These are phyloP conservation scores for Dimargaris cristalligena DNA, from an alignment of 192 early-diverging fungal species.

Conservation along the genomic window DNA sequence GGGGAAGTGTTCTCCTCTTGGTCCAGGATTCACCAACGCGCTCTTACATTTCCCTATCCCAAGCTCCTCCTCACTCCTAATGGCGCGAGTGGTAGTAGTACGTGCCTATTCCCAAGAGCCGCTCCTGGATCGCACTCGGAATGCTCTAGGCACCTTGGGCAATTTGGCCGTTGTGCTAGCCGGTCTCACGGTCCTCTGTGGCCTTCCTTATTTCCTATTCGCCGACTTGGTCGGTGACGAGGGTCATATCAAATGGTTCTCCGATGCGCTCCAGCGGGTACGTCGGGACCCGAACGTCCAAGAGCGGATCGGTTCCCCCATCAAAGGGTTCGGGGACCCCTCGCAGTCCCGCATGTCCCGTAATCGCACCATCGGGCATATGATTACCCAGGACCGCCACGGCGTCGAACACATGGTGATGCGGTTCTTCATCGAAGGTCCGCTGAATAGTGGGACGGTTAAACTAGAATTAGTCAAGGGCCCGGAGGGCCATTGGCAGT, in stretches of 20 bases:
- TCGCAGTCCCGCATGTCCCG: conserved; percentile 8
- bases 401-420: conserved; percentile 9
- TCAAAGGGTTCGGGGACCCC: conserved; percentile 10
- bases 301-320: not conserved
- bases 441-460: conserved; percentile 4
- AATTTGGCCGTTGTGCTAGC: not conserved
- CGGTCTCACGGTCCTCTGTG: conserved; percentile 1
- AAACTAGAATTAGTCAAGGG: not conserved
- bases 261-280: conserved; percentile 7
- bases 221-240: conserved; percentile 15
- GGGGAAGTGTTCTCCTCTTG: too few relatives aligned
- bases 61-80: too few relatives aligned
- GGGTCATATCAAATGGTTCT: conserved; percentile 10
- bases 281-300: conserved; percentile 1
- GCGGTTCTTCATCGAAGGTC: conserved; percentile 10
- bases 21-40: too few relatives aligned
- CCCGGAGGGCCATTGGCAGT: not conserved
- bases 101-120: too few relatives aligned
- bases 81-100: too few relatives aligned
- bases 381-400: not conserved
- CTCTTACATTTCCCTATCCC: too few relatives aligned
- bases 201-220: conserved; percentile 10
- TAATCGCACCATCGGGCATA: conserved; percentile 3
- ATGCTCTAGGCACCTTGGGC: not conserved
- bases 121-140: not conserved